Conservation (phyloP, 805 yeast species). For the Geotrichum ghanense region DNA sequence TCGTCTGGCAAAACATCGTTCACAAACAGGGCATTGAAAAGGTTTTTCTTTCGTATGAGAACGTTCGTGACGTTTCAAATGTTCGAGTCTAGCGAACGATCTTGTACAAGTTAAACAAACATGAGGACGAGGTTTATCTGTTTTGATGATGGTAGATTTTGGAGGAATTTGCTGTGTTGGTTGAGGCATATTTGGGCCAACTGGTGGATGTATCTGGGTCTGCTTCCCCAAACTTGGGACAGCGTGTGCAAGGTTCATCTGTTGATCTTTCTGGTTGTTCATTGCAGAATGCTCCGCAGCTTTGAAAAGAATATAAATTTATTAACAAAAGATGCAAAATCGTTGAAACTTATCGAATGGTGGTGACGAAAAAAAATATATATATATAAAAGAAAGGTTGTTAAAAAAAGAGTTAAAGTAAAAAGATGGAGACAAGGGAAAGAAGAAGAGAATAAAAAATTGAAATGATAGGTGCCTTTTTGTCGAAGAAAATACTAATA, state of each 20-base stretch:
- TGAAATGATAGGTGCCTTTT: no score
- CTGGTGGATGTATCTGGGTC: conserved; percentile 5
- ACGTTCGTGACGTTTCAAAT: conserved; percentile 84
- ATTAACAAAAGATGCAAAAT: not conserved
- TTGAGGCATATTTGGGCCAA: conserved; percentile 8
- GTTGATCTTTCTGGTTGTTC: not conserved
- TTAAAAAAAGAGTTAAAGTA: not conserved
- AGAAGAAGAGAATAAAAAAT: not conserved
- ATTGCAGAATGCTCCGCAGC: no score
- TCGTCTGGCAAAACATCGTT: conserved; percentile 87
- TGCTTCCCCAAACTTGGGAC: not conserved
- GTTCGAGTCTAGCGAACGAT: conserved; percentile 92
- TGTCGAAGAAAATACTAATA: no score
- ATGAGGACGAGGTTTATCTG: conserved; percentile 92
- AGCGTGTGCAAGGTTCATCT: not conserved
- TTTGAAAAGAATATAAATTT: not conserved
- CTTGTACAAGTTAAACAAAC: conserved; percentile 84
- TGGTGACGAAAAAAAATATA: no score
- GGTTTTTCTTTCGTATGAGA: conserved; percentile 96
- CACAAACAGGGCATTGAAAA: conserved; percentile 92
- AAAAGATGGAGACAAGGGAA: not conserved
- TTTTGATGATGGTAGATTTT: conserved; percentile 71
- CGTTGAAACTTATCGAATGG: not conserved
- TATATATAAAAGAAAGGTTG: not conserved
- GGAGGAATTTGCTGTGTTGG: conserved; percentile 65